Base-by-base conservation (phyloP, 352 stramenopile species). In the Plasmopara viticola region DNA sequence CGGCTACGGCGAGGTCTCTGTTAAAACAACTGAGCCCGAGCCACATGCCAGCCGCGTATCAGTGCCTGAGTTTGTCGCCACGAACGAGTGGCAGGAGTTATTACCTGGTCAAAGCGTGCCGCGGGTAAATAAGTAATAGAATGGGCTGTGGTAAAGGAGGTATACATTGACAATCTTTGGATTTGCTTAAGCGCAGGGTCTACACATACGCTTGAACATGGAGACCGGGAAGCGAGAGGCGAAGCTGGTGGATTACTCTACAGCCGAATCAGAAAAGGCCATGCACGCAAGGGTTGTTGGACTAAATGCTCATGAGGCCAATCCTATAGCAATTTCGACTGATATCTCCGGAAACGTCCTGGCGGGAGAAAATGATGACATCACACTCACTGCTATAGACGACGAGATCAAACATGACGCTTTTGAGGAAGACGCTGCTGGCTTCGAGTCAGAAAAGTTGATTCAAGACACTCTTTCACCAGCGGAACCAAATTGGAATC, bases 171-270 rank as follows among this genome's bases (percentile, higher is more conserved):
- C 44, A 9, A 17, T 14, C 2, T 44, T 43, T 10, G 55, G 35
- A 5, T 56, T 38, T 40, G 43, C 10, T 18, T 41, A 14, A 33
- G n/a, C 61, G 31, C 47, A 93, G 83, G 83, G 83, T n/a, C 68
- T 94, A 5, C 83, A 94, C 35, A 75, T 94, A 47, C 80, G 83
- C 9, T 57, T 94, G 56, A 91, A 94, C 50, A 52, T 94, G 8
- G 73, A 83, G 49, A 94, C 83, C 10, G 83, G 83, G 14, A 89
- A 90, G 56, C 72, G 73, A 15, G 83, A 94, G 56, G 83, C 83
- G n/a, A 94, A 91, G 64, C 44, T 91, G n/a, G 63, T 91, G 38
- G 70, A 91, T 40, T 57, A 70, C 6, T 56, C 60, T 4, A 48
- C 68, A 44, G 44, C 62, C 5, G 53, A 48, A 8, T 44, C 61